Conservation (phyloP, 768 basidiomycete genomes). For the Scleroderma citrinum region DNA sequence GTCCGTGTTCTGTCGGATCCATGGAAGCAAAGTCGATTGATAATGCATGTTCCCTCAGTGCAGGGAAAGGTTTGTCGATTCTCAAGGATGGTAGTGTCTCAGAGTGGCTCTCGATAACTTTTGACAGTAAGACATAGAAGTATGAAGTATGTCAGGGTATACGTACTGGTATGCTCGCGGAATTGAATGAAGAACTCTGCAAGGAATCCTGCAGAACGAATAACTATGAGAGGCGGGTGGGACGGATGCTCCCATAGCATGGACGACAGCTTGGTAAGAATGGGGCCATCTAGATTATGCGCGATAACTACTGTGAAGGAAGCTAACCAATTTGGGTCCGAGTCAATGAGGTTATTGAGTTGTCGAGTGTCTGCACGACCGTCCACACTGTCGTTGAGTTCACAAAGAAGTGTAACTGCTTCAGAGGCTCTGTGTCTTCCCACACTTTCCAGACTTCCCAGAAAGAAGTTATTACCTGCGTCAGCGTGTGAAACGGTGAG, state of each 20-base stretch:
- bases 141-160: neutral
- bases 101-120: constrained; percentile 87
- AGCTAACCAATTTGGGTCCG: constrained; percentile 46
- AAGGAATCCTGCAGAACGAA: constrained; percentile 85
- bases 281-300: constrained; percentile 61
- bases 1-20: constrained; percentile 86
- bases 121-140: neutral
- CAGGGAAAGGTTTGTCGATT: constrained; percentile 85
- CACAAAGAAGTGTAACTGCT: constrained; percentile 66
- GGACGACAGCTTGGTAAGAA: constrained; percentile 54
- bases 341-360: constrained; percentile 52
- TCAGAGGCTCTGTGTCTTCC: constrained; percentile 78
- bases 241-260: constrained; percentile 63
- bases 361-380: constrained; percentile 56
- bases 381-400: constrained; percentile 85
- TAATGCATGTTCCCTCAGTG: constrained; percentile 65
- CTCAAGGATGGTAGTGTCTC: constrained; percentile 71
- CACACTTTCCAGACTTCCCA: constrained; percentile 68
- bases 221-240: constrained; percentile 64
- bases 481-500: constrained; percentile 59
- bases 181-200: constrained; percentile 87
- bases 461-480: constrained; percentile 95
- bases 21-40: constrained; percentile 68
- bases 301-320: constrained; percentile 78
- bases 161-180: constrained; percentile 78